These are phyloP conservation scores for Coniella vitis DNA, from an alignment of 2,329 filamentous ascomycete species.

Conservation along the genomic window DNA sequence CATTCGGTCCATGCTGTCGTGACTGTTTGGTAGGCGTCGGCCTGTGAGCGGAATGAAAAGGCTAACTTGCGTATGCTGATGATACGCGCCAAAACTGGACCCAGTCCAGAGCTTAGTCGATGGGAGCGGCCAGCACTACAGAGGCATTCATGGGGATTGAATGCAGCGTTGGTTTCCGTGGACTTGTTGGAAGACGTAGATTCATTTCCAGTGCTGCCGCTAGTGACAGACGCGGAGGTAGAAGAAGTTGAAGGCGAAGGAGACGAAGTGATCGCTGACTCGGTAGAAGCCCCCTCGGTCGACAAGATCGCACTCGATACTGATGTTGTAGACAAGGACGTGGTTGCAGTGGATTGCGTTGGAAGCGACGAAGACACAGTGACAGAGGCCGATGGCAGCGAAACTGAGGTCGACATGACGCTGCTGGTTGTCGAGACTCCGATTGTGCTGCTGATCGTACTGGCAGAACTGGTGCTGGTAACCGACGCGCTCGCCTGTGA, in stretches of 20 bases:
- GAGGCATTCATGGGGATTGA: slow-evolving; percentile 6
- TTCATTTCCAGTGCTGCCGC: background rate
- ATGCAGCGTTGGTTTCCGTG: background rate
- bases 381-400: background rate
- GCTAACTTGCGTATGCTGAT: background rate
- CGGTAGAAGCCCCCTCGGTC: slow-evolving; percentile 13
- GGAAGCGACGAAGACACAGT: background rate
- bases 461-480: background rate
- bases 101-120: background rate
- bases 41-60: background rate
- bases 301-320: slow-evolving; percentile 10
- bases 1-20: background rate
- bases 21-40: background rate
- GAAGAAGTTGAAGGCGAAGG: too few species aligned
- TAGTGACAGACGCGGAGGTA: too few species aligned
- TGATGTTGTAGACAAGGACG: slow-evolving; percentile 5
- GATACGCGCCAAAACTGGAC: slow-evolving; percentile 1
- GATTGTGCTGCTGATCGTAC: background rate
- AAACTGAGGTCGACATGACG: background rate
- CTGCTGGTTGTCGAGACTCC: background rate
- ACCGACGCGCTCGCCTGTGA: background rate
- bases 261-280: slow-evolving; percentile 5
- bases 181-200: slow-evolving; percentile 2
- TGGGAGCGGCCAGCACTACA: slow-evolving; percentile 2
- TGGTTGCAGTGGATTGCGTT: background rate